Evolutionary conservation across 169 alveolate genomes (phyloP), one percentile per base, ranked within the genome.

Genomic region (Babesia ovata): DNA sequence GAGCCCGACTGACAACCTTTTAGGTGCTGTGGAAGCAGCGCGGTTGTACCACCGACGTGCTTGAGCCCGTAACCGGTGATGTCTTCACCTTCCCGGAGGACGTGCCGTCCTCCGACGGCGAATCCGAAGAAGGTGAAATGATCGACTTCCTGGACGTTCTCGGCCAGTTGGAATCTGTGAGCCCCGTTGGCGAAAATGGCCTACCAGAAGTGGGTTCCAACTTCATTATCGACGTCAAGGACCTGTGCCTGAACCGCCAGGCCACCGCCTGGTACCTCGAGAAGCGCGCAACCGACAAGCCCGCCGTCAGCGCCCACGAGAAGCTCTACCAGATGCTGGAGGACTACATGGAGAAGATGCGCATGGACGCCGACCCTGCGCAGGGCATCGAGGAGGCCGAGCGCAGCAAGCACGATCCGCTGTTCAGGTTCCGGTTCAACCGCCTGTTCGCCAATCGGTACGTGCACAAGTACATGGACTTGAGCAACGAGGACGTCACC

Each of bases 351-450:
- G 76, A 83, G 77, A 88, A 88, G 79, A 75, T 88, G 86, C 83
- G 66, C 36, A 88, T 88, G 58, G 93, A 88, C 67, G 86, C 79
- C 48, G 93, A 88, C 45, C 93, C 93, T 0, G 81, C 67, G n/a
- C 85, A 88, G 48, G 92, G 75, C 58, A 85, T 88, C 21, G 86
- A 81, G 46, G 88, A 72, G 61, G 29, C 74, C 36, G 93, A 87
- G 78, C 83, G 79, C 49, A 83, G 90, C 57, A 85, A 84, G 59
- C 62, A 88, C 58, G 84, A 88, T 62, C 86, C 87, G 12, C 73
- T 88, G 48, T 88, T 88, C 69, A 77, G 86, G 42, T 88, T 88
- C 75, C 85, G 93, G 29, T 74, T 88, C 67, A 73, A 79, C 22
- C 79, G 86, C 54, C 75, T 88, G 45, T 88, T 88, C 58, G 57